Evolutionary conservation across 805 yeast species (phyloP).

Genomic region (Wickerhamomyces kurtzmanii): DNA sequence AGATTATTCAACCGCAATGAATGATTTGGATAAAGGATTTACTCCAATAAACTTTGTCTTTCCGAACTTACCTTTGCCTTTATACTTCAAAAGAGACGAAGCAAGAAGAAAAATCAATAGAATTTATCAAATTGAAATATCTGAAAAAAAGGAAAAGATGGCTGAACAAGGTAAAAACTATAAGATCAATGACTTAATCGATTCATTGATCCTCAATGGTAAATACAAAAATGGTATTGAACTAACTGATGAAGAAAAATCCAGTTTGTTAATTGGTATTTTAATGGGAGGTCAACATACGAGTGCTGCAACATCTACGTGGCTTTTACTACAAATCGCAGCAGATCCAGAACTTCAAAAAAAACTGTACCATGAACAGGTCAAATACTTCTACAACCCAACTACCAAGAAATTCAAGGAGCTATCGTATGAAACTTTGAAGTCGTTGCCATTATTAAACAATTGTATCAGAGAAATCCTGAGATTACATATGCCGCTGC

Average conservation of each 20-base stretch:
- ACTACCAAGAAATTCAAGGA: too few relatives aligned
- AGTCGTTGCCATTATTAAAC: conserved; percentile 71
- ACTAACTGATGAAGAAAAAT: conserved; percentile 94
- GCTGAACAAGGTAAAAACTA: too few relatives aligned
- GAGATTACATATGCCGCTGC: conserved; percentile 94
- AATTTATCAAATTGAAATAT: too few relatives aligned
- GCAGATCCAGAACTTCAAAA: conserved; percentile 82
- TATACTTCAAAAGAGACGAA: conserved; percentile 72
- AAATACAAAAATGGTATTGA: conserved; percentile 88
- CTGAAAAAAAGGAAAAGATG: too few relatives aligned
- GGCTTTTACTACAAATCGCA: conserved; percentile 88
- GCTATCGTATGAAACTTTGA: conserved; percentile 73
- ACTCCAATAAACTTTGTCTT: conserved; percentile 93
- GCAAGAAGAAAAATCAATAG: conserved; percentile 71
- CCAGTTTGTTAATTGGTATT: conserved; percentile 88
- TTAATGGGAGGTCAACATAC: conserved; percentile 99
- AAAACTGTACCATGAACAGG: conserved; percentile 67
- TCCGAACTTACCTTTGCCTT: conserved; percentile 86
- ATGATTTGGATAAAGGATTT: conserved; percentile 94
- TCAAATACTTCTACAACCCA: conserved; percentile 46
- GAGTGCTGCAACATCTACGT: conserved; percentile 90
- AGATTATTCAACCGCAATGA: conserved; percentile 74
- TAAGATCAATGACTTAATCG: conserved; percentile 84
- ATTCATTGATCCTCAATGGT: conserved; percentile 71
- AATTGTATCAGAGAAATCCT: conserved; percentile 86